Percentiles rank a stretch among this genome's conserved stretches.
These are phyloP conservation scores for Casuarina equisetifolia DNA, from an alignment of 306 rosid genomes.

Conservation along the genomic window DNA sequence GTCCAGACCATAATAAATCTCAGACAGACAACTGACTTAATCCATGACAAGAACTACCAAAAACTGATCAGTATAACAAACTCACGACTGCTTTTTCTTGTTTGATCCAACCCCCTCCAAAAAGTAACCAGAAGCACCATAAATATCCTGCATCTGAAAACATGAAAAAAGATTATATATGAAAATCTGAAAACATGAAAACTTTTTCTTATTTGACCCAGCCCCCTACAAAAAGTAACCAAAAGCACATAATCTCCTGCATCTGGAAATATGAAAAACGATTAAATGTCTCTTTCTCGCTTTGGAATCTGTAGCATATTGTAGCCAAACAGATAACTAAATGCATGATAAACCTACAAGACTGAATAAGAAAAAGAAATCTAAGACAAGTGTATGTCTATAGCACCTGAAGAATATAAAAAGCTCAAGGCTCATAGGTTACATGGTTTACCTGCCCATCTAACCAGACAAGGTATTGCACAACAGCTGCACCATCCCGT, in stretches of 20 bases:
- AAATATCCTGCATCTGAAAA: constrained; percentile 81
- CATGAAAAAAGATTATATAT: constrained; percentile 35
- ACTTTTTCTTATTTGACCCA: constrained; percentile 44
- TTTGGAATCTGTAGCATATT: constrained; percentile 5
- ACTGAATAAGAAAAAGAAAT: constrained; percentile 4
- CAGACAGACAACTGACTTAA: neutral
- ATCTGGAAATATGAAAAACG: constrained; percentile 57
- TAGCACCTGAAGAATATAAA: constrained; percentile 13
- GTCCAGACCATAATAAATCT: constrained; percentile 3
- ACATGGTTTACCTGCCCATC: constrained; percentile 65
- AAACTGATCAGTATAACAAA: constrained; percentile 15
- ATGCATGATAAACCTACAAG: neutral
- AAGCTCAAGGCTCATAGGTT: constrained; percentile 22
- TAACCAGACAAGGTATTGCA: constrained; percentile 94
- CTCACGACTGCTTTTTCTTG: constrained; percentile 61
- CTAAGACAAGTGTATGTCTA: neutral
- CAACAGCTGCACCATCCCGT: constrained; percentile 97
- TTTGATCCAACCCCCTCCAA: constrained; percentile 44
- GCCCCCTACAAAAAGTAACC: constrained; percentile 75
- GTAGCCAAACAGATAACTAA: neutral
- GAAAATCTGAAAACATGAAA: no score
- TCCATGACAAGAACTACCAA: neutral
- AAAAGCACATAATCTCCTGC: constrained; percentile 78
- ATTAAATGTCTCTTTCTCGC: constrained; percentile 27
- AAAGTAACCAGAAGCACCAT: constrained; percentile 95